Conservation (phyloP, 1,284 basidiomycete genomes). For the Fomitopsis pinicola region DNA sequence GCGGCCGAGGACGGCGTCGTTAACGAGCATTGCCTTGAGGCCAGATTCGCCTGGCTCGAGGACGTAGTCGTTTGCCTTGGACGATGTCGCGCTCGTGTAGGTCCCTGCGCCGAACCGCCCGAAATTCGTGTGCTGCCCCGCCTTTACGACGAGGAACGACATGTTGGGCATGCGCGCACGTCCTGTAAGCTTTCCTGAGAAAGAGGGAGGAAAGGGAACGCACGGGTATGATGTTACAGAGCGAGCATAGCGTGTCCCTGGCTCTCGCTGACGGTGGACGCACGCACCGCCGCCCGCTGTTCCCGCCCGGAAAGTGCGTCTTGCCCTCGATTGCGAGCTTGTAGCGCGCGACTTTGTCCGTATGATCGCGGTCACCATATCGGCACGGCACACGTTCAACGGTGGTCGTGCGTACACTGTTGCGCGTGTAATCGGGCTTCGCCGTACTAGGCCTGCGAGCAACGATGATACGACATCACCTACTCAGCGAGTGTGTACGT, state of each 20-base stretch:
- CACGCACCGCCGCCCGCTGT: conserved; percentile 7
- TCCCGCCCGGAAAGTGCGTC: conserved; percentile 4
- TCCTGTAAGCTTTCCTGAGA: not conserved
- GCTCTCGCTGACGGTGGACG: conserved; percentile 8
- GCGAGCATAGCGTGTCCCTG: not conserved
- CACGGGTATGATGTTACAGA: conserved; percentile 13
- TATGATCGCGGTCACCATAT: not conserved
- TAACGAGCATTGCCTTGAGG: conserved; percentile 20
- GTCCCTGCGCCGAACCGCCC: conserved; percentile 14
- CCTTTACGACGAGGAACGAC: not conserved
- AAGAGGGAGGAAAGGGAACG: not conserved
- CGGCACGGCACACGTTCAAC: too few relatives aligned
- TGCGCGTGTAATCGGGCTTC: too few relatives aligned
- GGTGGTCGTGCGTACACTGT: too few relatives aligned
- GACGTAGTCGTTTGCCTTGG: conserved; percentile 21
- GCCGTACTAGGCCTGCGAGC: too few relatives aligned
- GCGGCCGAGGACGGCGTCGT: conserved; percentile 21
- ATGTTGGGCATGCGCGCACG: conserved; percentile 1
- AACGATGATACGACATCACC: too few relatives aligned
- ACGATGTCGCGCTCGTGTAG: conserved; percentile 16
- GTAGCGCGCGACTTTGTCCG: not conserved
- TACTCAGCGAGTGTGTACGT: too few relatives aligned
- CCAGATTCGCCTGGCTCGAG: conserved; percentile 11
- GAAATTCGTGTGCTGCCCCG: conserved; percentile 8
- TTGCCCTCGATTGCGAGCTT: conserved; percentile 1